Evolutionary conservation across 768 basidiomycete species (phyloP).

Genomic region (Phaeotremella fagi): DNA sequence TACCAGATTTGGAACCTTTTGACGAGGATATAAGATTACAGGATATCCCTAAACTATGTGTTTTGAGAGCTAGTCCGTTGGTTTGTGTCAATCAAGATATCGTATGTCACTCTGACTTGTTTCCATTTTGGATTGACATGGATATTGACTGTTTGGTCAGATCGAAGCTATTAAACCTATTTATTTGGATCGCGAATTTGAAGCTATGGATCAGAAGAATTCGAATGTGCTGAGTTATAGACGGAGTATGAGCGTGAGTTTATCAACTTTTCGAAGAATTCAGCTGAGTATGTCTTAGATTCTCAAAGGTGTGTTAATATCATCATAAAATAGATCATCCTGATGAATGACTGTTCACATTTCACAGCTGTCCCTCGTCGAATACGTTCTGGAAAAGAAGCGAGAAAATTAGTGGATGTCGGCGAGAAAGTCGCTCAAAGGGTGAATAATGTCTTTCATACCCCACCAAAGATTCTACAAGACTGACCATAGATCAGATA

Average conservation of each 20-base stretch:
- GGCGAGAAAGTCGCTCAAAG: slow-evolving; percentile 44
- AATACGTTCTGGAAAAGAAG: slow-evolving; percentile 42
- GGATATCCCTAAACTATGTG: slow-evolving; percentile 37
- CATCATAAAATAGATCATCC: too few relatives aligned
- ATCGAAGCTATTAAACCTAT: slow-evolving; percentile 47
- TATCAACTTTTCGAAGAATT: neutral
- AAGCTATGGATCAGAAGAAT: slow-evolving; percentile 43
- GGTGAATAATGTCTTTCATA: too few relatives aligned
- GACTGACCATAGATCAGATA: slow-evolving; percentile 33
- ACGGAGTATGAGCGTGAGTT: slow-evolving; percentile 44
- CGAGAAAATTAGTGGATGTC: slow-evolving; percentile 31
- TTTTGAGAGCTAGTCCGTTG: slow-evolving; percentile 38
- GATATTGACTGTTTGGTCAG: slow-evolving; percentile 9
- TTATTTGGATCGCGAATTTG: slow-evolving; percentile 40
- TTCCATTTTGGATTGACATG: neutral
- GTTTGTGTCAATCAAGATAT: slow-evolving; percentile 47
- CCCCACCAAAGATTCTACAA: too few relatives aligned
- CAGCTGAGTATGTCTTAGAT: slow-evolving; percentile 21
- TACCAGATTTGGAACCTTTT: slow-evolving; percentile 31
- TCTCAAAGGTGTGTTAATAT: slow-evolving; percentile 22
- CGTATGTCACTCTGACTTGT: slow-evolving; percentile 19
- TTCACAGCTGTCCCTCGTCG: slow-evolving; percentile 39
- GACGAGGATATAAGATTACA: slow-evolving; percentile 27
- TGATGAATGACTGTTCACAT: neutral
- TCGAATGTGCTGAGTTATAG: slow-evolving; percentile 46